phyloP scores from a whole-genome alignment of 257 asterid species.

The Jaltomata sinuosa region DNA sequence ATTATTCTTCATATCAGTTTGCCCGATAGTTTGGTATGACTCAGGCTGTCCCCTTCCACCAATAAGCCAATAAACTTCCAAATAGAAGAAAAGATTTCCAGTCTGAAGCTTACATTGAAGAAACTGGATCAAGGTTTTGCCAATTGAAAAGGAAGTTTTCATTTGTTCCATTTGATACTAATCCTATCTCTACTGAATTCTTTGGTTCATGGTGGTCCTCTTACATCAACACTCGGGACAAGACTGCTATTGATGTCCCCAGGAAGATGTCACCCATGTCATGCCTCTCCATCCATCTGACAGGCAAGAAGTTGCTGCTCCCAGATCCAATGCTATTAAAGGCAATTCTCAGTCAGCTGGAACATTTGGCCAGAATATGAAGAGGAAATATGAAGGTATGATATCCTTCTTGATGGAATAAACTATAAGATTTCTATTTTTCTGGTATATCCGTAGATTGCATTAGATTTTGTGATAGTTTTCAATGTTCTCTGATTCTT shows the following conservation, averaged over 20 bases:
- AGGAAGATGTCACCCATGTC: background rate
- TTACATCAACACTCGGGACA: background rate
- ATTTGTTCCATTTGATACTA: background rate
- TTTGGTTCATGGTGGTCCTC: constrained; percentile 9
- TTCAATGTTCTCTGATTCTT: background rate
- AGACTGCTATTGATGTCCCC: background rate
- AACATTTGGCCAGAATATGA: background rate
- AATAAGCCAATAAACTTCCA: background rate
- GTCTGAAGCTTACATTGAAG: background rate
- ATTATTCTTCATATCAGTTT: constrained; percentile 5
- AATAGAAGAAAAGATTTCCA: background rate
- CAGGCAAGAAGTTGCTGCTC: background rate
- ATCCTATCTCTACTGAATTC: background rate
- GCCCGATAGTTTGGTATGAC: constrained; percentile 6
- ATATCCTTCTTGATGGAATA: background rate
- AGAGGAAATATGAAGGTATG: constrained; percentile 3
- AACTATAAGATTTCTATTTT: background rate
- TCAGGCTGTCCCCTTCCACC: background rate
- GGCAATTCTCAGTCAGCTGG: background rate
- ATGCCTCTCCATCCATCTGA: background rate
- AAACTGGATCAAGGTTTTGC: background rate
- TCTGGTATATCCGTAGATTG: background rate
- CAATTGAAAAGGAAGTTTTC: background rate
- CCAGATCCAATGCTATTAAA: background rate
- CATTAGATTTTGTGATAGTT: background rate